A percentile compares a stretch with the other conserved stretches of the same genome.
Evolutionary conservation across 352 stramenopile species (phyloP).

Genomic region (Blastocystis sp.): DNA sequence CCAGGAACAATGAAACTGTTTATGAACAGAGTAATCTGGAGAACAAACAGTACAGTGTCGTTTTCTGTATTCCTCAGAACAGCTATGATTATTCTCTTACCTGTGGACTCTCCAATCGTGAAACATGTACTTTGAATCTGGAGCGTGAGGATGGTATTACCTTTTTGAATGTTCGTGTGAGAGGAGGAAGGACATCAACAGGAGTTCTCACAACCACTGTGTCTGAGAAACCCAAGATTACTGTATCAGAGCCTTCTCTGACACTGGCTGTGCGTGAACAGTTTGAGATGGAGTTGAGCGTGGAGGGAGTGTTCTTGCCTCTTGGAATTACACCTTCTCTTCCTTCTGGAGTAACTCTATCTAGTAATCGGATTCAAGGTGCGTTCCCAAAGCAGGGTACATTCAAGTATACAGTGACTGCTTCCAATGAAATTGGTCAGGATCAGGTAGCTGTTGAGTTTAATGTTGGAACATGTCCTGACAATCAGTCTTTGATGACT

Average conservation of each 20-base stretch:
- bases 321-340: background rate
- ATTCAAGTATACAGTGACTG: background rate
- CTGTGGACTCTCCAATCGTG: background rate
- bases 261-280: background rate
- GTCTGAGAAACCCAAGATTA: background rate
- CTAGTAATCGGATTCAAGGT: background rate
- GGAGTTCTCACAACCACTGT: background rate
- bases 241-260: background rate
- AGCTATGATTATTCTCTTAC: background rate
- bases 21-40: background rate
- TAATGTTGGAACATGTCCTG: constrained; percentile 22
- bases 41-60: background rate
- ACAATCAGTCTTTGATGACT: background rate
- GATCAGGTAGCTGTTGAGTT: background rate
- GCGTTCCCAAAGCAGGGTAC: background rate
- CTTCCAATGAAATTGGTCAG: background rate
- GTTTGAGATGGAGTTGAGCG: background rate
- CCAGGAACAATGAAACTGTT: background rate
- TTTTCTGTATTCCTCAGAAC: background rate
- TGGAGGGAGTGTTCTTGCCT: background rate
- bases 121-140: background rate
- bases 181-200: background rate
- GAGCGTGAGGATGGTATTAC: background rate
- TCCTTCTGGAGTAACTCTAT: background rate
- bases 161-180: background rate